Evolutionary conservation across 202 grass and related monocot genomes (phyloP), one percentile per base, ranked within the genome.

Genomic region (Hordeum pubiflorum): DNA sequence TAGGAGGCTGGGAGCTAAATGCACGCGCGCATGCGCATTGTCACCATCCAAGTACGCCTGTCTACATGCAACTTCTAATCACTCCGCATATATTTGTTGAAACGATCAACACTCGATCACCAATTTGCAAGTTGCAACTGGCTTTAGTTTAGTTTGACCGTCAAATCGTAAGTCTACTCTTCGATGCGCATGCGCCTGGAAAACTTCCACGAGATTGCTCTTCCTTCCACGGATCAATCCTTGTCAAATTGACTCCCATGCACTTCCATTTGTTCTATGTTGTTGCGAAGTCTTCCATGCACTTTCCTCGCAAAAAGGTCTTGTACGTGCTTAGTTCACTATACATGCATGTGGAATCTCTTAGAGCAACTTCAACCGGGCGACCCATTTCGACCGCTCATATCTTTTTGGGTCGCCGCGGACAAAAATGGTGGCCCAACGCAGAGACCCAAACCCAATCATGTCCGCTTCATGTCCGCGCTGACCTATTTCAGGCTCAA

Each of bases 11-110:
- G 44, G 44, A 54, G 17, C 33, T 17, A 23, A 37, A 18, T 22
- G n/a, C 80, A 64, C 15, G 36, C 80, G 48, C 15, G 46, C 81
- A 75, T 75, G 81, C 81, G 37, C 67, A 17, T 75, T 48, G 48
- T 13, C 67, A 44, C 20, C 22, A 39, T 79, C 75, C 1, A 8
- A 54, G 50, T 54, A 67, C 39, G 15, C 57, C 46, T 54, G 46
- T 27, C 37, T 26, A 74, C 63, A 46, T 34, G 3, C 72, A 63
- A 52, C 57, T 78, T 20, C 12, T 26, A 24, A 72, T 24, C 40
- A 3, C 50, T 21, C 72, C 83, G 10, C 14, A 27, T 10, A 21
- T 10, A 17, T 46, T 60, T 0, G 39, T 32, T 65, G 74, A 33
- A 80, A 62, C 17, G 1, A 80, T 80, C 54, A 55, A 69, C 75